Evolutionary conservation across 108 stramenopile species (phyloP).

Genomic region (Nitzschia sp.): DNA sequence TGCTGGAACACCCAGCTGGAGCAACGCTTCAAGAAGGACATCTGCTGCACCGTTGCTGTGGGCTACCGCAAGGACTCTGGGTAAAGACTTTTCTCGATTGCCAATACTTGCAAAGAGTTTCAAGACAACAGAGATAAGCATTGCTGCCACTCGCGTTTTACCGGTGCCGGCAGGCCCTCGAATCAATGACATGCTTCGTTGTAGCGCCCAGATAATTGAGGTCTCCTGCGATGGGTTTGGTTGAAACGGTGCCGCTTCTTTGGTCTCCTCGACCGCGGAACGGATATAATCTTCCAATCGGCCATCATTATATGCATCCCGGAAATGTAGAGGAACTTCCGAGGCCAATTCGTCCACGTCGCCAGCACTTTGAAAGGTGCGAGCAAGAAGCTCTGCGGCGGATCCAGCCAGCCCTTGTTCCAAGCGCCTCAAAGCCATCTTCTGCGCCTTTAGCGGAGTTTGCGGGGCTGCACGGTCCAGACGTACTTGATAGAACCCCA

Average conservation of each 20-base stretch:
- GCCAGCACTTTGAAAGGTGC: not conserved
- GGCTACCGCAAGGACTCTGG: slow-evolving; percentile 64
- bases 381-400: slow-evolving; percentile 29
- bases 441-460: slow-evolving; percentile 56
- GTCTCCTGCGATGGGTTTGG: slow-evolving; percentile 64
- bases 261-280: slow-evolving; percentile 9
- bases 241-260: slow-evolving; percentile 33
- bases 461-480: slow-evolving; percentile 52
- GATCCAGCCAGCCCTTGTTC: slow-evolving; percentile 43
- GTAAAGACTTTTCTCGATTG: slow-evolving; percentile 10
- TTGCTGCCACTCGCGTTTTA: slow-evolving; percentile 54
- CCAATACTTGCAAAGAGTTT: slow-evolving; percentile 24
- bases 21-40: slow-evolving; percentile 63
- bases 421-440: slow-evolving; percentile 45
- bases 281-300: slow-evolving; percentile 6
- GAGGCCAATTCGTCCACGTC: slow-evolving; percentile 7
- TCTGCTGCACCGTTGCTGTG: slow-evolving; percentile 79
- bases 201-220: slow-evolving; percentile 59
- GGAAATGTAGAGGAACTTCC: slow-evolving; percentile 15
- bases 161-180: slow-evolving; percentile 69
- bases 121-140: slow-evolving; percentile 58
- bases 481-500: slow-evolving; percentile 47
- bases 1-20: slow-evolving; percentile 67
- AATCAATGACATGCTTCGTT: slow-evolving; percentile 40
- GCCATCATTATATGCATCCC: not conserved